Evolutionary conservation across 352 stramenopile genomes (phyloP).

Genomic region (Discostella stelligera): DNA sequence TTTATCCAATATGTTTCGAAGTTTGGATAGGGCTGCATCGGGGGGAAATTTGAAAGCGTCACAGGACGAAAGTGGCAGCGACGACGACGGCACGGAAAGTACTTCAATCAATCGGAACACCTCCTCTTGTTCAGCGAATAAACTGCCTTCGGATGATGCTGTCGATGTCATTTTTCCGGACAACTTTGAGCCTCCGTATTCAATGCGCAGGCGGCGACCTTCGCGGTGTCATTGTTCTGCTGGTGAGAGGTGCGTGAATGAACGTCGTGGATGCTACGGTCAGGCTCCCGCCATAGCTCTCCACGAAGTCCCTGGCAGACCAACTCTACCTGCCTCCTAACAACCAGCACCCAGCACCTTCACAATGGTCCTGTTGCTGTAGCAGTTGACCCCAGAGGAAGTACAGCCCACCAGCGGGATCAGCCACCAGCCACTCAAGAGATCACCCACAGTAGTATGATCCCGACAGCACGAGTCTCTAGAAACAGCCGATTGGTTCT

Average conservation of each 20-base stretch:
- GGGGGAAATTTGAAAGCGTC: background rate
- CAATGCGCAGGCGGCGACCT: background rate
- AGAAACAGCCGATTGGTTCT: background rate
- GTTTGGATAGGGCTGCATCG: slow-evolving; percentile 42
- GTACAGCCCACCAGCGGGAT: no score
- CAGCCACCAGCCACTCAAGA: no score
- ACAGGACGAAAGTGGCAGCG: background rate
- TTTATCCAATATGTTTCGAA: slow-evolving; percentile 73
- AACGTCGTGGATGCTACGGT: slow-evolving; percentile 31
- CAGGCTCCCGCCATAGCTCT: background rate
- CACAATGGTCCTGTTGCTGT: no score
- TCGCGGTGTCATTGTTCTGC: background rate
- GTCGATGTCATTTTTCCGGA: slow-evolving; percentile 34
- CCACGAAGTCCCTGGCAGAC: background rate
- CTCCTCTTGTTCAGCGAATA: slow-evolving; percentile 53
- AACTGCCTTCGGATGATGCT: slow-evolving; percentile 38
- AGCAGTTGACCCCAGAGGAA: no score
- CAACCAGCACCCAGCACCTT: no score
- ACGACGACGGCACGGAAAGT: slow-evolving; percentile 16
- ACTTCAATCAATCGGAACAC: slow-evolving; percentile 41
- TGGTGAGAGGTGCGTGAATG: background rate
- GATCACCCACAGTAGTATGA: background rate
- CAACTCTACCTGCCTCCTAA: no score
- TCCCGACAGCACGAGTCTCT: background rate
- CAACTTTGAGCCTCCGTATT: background rate